These are phyloP conservation scores for Candida sojae DNA, from an alignment of 1,139 yeast species.

Conservation along the genomic window DNA sequence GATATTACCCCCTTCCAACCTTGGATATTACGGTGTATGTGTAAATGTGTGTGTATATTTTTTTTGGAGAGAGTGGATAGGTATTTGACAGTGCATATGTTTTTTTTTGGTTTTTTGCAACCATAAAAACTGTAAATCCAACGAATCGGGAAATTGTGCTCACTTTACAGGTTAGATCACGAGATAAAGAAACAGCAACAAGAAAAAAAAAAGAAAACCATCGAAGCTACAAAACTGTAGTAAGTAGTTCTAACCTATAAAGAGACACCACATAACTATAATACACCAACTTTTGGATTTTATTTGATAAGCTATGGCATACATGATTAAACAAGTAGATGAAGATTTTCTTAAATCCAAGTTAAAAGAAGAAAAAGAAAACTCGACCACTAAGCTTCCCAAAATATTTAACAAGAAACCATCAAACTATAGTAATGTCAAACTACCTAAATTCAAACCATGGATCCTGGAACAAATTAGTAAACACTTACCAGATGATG, in stretches of 20 bases:
- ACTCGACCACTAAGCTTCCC: neutral
- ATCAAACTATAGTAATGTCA: constrained; percentile 25
- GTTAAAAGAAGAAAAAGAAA: neutral
- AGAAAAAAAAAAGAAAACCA: neutral
- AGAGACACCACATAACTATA: too few species aligned
- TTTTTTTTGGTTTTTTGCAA: constrained; percentile 2
- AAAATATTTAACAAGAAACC: constrained; percentile 19
- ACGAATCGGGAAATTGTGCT: neutral
- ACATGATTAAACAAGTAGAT: constrained; percentile 3
- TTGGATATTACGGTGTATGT: too few species aligned
- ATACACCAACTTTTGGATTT: too few species aligned
- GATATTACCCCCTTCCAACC: too few species aligned
- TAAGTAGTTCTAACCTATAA: too few species aligned
- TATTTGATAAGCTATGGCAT: constrained; percentile 1
- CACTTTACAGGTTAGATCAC: neutral
- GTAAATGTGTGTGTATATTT: neutral
- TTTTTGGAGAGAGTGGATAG: neutral
- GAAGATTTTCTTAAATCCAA: constrained; percentile 1
- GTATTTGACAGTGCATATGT: neutral
- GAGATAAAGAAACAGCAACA: neutral
- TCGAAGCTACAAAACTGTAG: too few species aligned
- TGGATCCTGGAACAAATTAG: constrained; percentile 37
- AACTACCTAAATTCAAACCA: constrained; percentile 29
- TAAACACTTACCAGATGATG: constrained; percentile 47
- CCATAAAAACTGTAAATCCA: constrained; percentile 3